Conservation (phyloP, 805 yeast genomes). For the Metschnikowia peoriensis region DNA sequence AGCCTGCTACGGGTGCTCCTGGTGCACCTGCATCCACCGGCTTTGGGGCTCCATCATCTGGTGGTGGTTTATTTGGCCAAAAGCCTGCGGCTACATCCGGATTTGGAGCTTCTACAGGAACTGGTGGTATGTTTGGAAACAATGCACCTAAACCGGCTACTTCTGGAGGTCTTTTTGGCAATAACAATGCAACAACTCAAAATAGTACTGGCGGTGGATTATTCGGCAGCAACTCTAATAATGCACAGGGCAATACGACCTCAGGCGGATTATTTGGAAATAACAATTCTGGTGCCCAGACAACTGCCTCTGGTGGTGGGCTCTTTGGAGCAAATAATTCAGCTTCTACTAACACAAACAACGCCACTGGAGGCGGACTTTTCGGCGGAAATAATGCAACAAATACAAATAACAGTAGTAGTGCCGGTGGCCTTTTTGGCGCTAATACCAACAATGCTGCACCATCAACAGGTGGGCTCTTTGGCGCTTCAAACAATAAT, state of each 20-base stretch:
- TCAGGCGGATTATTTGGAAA: constrained; percentile 13
- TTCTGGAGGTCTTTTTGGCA: constrained; percentile 14
- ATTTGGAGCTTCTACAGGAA: neutral
- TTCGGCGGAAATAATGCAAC: constrained; percentile 16
- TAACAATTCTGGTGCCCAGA: constrained; percentile 16
- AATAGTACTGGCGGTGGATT: constrained; percentile 10
- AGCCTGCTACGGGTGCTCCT: neutral
- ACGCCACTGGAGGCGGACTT: constrained; percentile 30
- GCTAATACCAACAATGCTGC: neutral
- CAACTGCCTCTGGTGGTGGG: constrained; percentile 16
- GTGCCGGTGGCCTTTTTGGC: neutral
- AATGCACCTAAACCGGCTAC: constrained; percentile 2
- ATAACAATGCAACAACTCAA: constrained; percentile 6
- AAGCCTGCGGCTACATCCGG: constrained; percentile 7
- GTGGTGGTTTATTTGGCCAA: constrained; percentile 14
- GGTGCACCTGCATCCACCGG: constrained; percentile 3
- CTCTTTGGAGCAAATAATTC: constrained; percentile 22
- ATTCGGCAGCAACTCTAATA: constrained; percentile 10
- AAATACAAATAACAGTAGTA: neutral
- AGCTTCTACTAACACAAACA: constrained; percentile 16
- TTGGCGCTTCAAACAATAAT: constrained; percentile 25
- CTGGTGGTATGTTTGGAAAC: constrained; percentile 14
- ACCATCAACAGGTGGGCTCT: constrained; percentile 34
- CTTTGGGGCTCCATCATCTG: constrained; percentile 5
- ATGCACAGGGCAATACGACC: neutral